Evolutionary conservation across 768 basidiomycete genomes (phyloP), one percentile per base, ranked within the genome.

Genomic region (Lentinus tigrinus): DNA sequence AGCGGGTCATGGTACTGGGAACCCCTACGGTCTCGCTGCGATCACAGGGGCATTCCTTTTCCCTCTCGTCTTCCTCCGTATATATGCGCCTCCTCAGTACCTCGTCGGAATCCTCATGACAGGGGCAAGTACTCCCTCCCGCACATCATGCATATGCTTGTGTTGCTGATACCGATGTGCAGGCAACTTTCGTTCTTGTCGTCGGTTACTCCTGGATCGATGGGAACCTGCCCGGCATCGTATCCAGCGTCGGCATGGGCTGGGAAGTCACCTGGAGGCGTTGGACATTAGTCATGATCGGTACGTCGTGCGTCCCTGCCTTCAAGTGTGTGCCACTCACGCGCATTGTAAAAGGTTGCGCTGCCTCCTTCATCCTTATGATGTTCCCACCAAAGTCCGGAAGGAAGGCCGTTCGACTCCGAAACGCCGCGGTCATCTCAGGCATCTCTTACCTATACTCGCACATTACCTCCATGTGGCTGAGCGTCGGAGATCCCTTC

Each of bases 201-300:
- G 69, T 82, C 2, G 84, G 84, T 0, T 85, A 85, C 64, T 78
- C 79, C 0, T 85, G 81, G 81, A 74, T 85, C 39, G 84, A 85
- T 58, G 77, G 75, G 3, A 79, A 85, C 63, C 61, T 80, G 2
- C 63, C 67, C 2, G 69, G 49, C 3, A 21, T 79, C 26, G 67
- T 78, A 23, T 77, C 74, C 16, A 79, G 79, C 53, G 75, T 79
- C 2, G 85, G 85, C 2, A 71, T 78, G 5, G 85, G 85, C 1
- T 82, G 81, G 70, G 65, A 66, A 2, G 69, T 85, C 34, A 80
- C 82, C 0, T 85, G 85, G 78, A 72, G 72, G 58, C 72, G 84
- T 44, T 82, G 77, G 57, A 68, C 80, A 0, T 70, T 82, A 2
- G 81, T 84, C 38, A 67, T 80, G 40, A 79, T 81, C 16, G 82